A percentile compares a stretch with the other conserved stretches of the same genome.
phyloP scores from a whole-genome alignment of 306 rosid genomes.

The Castanea sativa region DNA sequence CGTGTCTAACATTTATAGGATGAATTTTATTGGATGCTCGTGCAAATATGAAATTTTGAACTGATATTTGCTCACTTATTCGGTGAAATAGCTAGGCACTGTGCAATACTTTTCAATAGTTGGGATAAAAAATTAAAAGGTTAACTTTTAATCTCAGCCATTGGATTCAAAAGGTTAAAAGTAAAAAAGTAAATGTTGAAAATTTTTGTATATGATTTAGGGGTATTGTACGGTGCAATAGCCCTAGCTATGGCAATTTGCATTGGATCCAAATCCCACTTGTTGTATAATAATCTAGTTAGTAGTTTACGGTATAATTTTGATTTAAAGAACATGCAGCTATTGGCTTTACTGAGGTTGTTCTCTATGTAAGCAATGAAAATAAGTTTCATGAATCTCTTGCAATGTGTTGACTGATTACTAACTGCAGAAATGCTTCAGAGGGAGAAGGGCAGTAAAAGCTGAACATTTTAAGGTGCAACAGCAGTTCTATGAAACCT shows the following conservation, averaged over 20 bases:
- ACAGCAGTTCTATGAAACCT: slow-evolving; percentile 51
- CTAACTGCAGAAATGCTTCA: slow-evolving; percentile 93
- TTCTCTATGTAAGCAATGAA: slow-evolving; percentile 3
- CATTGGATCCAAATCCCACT: neutral
- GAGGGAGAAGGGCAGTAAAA: slow-evolving; percentile 76
- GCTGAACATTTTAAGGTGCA: slow-evolving; percentile 63
- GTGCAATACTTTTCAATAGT: no score
- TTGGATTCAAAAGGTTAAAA: no score
- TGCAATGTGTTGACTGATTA: slow-evolving; percentile 50
- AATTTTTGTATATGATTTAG: no score
- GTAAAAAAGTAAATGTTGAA: no score
- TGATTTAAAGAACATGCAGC: slow-evolving; percentile 1
- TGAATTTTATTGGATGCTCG: neutral
- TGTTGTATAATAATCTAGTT: neutral
- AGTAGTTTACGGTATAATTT: neutral
- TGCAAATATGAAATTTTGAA: neutral
- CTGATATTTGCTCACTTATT: neutral
- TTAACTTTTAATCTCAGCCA: no score
- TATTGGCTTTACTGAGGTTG: neutral
- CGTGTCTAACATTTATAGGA: neutral
- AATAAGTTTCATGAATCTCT: slow-evolving; percentile 8
- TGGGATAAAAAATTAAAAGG: no score
- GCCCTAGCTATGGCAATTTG: no score
- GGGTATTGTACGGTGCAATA: no score
- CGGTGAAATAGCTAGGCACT: no score